Base-by-base conservation (phyloP, 1,139 yeast genomes). In the Diutina rugosa region DNA sequence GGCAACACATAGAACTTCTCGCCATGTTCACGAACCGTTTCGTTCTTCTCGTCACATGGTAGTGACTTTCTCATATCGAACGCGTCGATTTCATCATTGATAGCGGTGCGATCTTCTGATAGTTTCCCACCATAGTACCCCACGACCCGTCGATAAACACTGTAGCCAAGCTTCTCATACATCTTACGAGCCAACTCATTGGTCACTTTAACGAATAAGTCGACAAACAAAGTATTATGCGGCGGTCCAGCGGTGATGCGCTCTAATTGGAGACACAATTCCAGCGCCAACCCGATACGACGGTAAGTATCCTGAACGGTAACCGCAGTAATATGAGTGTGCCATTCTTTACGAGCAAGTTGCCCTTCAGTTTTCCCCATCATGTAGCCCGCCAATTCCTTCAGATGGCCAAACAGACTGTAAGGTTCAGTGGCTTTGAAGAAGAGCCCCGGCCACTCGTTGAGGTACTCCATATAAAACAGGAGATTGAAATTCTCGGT, bases 341-440 rank as follows among this genome's bases (percentile, higher is more conserved):
- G 99, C 96, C 97, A 93, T 61, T 90, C 95, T 57, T 78, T 81
- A 18, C 78, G 81, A 28, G 74, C 72, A 48, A 75, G 60, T 57
- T 71, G 64, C 1, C 99, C 99, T 69, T 95, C 99, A 3, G 96
- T 85, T 69, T 95, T 95, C n/a, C 95, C 99, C 82, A 95, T 84
- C 95, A 95, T 85, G 64, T 87, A 87, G 0, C 93, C 95, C 54
- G 53, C 53, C 29, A 49, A n/a, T 10, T 49, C 53, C 45, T 30
- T 49, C n/a, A 44, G 6, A 2, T 49, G 26, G 10, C 51, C 51
- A n/a, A 48, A 48, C 38, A 28, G 32, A n/a, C 14, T 16, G 53
- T 16, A 30, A 7, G 53, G 53, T 14, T 63, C 65, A 2, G 62
- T 65, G 14, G 91, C 81, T 67, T 89, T 87, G 78, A 90, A 91